These are phyloP conservation scores for Calonectria henricotiae DNA, from an alignment of 2,329 filamentous ascomycete species.

Conservation along the genomic window DNA sequence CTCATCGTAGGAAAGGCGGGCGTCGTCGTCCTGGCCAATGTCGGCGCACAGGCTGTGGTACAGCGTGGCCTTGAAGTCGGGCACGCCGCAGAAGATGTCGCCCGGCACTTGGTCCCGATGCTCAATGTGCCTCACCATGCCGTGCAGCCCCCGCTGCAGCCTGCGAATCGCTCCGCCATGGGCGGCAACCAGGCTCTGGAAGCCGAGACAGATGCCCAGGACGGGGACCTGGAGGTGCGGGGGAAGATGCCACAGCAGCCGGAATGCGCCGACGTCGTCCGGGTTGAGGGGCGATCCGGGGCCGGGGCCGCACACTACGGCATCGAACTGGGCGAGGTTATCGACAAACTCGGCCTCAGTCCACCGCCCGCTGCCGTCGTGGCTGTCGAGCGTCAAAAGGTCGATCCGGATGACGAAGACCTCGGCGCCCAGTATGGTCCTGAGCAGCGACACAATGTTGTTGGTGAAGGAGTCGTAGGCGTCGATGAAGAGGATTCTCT, in stretches of 20 bases:
- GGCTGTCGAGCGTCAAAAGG: conserved; percentile 66
- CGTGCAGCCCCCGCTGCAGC: conserved; percentile 84
- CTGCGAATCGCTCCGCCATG: conserved; percentile 79
- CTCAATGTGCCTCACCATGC: conserved; percentile 80
- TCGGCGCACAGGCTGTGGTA: conserved; percentile 80
- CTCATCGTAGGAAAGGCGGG: conserved; percentile 35
- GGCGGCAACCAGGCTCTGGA: conserved; percentile 83
- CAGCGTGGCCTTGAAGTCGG: conserved; percentile 78
- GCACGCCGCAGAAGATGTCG: conserved; percentile 78
- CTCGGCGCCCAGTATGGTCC: conserved; percentile 77
- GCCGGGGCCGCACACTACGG: conserved; percentile 91
- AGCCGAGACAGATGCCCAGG: conserved; percentile 90
- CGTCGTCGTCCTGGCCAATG: conserved; percentile 64
- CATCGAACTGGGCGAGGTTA: conserved; percentile 77
- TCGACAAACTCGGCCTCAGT: conserved; percentile 61
- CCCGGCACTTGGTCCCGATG: conserved; percentile 62
- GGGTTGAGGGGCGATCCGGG: conserved; percentile 84
- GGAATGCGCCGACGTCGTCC: conserved; percentile 88
- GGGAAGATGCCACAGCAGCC: conserved; percentile 79
- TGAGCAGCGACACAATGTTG: conserved; percentile 90
- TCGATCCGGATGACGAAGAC: conserved; percentile 68
- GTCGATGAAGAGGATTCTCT: conserved; percentile 87
- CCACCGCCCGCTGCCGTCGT: conserved; percentile 54
- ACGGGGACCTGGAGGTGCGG: conserved; percentile 78
- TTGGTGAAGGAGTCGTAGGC: conserved; percentile 98